A percentile compares a stretch with the other conserved stretches of the same genome.
Conservation (phyloP, 2,329 filamentous ascomycete species). For the Apiospora koreana region DNA sequence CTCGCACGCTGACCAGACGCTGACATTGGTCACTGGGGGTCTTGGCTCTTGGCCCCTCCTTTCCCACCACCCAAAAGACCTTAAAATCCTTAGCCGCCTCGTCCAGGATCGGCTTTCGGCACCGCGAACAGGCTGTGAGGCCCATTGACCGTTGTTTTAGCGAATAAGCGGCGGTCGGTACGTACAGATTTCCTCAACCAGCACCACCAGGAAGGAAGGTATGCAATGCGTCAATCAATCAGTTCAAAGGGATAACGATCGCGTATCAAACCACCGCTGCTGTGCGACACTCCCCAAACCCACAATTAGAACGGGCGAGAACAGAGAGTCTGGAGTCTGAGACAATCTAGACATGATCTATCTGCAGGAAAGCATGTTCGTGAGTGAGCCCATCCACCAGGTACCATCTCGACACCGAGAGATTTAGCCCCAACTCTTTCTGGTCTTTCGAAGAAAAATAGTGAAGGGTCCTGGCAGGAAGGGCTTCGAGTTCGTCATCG, state of each 20-base stretch:
- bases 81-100: background rate
- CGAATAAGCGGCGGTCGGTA: background rate
- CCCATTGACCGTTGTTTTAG: background rate
- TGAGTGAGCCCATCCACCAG: background rate
- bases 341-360: background rate
- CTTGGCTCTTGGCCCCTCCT: slow-evolving; percentile 1
- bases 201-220: no score
- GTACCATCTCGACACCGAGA: background rate
- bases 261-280: no score
- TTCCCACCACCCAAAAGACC: background rate
- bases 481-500: slow-evolving; percentile 2
- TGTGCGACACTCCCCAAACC: no score
- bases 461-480: background rate
- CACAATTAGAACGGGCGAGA: no score
- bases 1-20: background rate
- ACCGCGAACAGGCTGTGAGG: background rate
- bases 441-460: background rate
- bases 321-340: background rate
- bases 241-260: no score
- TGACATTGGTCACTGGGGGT: no score
- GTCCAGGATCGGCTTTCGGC: slow-evolving; percentile 4
- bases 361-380: background rate
- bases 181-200: background rate
- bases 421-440: background rate
- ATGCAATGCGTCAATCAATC: no score